These are phyloP conservation scores for Globisporangium cystogenes DNA, from an alignment of 352 stramenopile species.

Conservation along the genomic window DNA sequence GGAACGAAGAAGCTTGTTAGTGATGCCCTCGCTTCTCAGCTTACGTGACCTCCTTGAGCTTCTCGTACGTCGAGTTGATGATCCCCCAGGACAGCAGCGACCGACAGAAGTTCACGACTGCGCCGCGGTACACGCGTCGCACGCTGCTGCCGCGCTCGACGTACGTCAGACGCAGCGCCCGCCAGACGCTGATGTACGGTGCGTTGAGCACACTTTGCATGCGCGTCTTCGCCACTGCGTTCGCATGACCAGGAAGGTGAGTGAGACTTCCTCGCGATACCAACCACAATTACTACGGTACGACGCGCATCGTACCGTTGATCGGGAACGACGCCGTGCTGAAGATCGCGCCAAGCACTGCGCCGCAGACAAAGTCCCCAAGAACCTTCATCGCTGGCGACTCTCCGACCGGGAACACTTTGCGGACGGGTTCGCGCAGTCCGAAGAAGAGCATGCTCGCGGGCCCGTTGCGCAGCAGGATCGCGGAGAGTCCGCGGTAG, in stretches of 20 bases:
- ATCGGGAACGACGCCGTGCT: conserved; percentile 83
- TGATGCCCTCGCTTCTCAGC: too few species aligned
- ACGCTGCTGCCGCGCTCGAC: conserved; percentile 58
- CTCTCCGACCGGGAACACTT: conserved; percentile 47
- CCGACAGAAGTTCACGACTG: conserved; percentile 87
- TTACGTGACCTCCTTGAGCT: conserved; percentile 74
- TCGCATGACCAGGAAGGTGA: background rate
- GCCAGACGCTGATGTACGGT: conserved; percentile 43
- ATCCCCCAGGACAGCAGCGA: conserved; percentile 88
- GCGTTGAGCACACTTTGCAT: conserved; percentile 82
- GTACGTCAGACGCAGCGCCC: conserved; percentile 69
- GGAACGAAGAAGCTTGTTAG: too few species aligned
- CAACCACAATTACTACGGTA: too few species aligned
- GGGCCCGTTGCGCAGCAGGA: conserved; percentile 80
- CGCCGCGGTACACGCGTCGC: conserved; percentile 71
- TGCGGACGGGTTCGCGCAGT: conserved; percentile 63
- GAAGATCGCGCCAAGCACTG: conserved; percentile 76
- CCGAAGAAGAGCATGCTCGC: conserved; percentile 87
- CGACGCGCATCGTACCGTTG: conserved; percentile 54
- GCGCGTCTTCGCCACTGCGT: conserved; percentile 60
- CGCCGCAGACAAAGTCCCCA: conserved; percentile 83
- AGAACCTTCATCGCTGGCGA: conserved; percentile 38
- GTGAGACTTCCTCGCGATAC: background rate
- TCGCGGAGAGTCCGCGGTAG: conserved; percentile 74
- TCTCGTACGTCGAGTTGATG: conserved; percentile 88